These are phyloP conservation scores for Annulohypoxylon moriforme DNA, from an alignment of 495 filamentous ascomycete genomes.

Conservation along the genomic window DNA sequence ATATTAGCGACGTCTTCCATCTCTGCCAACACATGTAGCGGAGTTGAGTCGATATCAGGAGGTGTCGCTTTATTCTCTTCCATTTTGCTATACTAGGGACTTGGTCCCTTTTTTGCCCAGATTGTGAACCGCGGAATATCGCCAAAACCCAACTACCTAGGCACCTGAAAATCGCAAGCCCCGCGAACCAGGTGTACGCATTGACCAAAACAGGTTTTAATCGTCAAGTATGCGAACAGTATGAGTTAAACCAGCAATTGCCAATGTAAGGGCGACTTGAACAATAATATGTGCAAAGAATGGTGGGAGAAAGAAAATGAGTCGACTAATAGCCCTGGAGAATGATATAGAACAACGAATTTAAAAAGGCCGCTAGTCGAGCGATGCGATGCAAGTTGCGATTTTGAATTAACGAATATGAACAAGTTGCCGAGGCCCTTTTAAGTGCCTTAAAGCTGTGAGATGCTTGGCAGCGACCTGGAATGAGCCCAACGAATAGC, in stretches of 20 bases:
- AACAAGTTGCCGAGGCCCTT: slow-evolving; percentile 43
- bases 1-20: slow-evolving; percentile 38
- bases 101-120: background rate
- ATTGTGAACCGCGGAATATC: background rate
- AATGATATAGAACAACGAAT: background rate
- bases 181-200: background rate
- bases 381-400: slow-evolving; percentile 13
- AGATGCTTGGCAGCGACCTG: slow-evolving; percentile 23
- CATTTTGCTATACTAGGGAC: slow-evolving; percentile 11
- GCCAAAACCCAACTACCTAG: background rate
- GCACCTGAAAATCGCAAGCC: background rate
- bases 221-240: background rate
- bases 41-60: slow-evolving; percentile 24
- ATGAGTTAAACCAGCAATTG: background rate
- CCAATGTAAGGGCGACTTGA: background rate
- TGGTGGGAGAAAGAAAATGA: background rate
- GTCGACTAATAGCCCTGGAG: background rate
- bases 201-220: slow-evolving; percentile 16
- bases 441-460: slow-evolving; percentile 5
- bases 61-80: slow-evolving; percentile 31
- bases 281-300: background rate
- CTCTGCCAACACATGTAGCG: slow-evolving; percentile 17
- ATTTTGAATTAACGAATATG: slow-evolving; percentile 18
- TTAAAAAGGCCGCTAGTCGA: slow-evolving; percentile 1
- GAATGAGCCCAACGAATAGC: background rate